phyloP scores from a whole-genome alignment of 306 rosid species.

The Corylus americana region DNA sequence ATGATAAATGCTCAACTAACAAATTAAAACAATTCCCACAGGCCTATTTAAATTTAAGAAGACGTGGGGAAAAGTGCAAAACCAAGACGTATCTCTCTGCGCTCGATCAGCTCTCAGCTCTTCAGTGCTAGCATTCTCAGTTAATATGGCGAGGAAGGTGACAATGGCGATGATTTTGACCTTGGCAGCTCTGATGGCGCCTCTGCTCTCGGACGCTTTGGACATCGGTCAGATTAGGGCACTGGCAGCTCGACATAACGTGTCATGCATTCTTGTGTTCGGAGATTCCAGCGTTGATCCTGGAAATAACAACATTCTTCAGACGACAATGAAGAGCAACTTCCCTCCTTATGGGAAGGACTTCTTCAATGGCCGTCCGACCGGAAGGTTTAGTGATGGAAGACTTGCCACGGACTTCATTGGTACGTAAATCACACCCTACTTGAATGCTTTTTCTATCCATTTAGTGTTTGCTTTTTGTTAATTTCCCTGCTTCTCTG shows the following conservation, averaged over 20 bases:
- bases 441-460: too few relatives aligned
- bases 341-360: constrained; percentile 72
- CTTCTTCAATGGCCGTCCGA: constrained; percentile 58
- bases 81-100: too few relatives aligned
- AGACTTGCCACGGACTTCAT: constrained; percentile 75
- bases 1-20: neutral
- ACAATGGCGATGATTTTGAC: neutral
- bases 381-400: constrained; percentile 70
- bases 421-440: constrained; percentile 29
- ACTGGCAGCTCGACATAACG: constrained; percentile 36
- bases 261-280: constrained; percentile 55
- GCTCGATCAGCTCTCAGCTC: neutral
- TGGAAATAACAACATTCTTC: constrained; percentile 70
- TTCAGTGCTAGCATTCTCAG: neutral
- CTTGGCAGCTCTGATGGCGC: constrained; percentile 18
- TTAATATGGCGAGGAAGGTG: neutral
- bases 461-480: too few relatives aligned
- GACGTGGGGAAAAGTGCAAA: too few relatives aligned
- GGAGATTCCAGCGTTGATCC: constrained; percentile 89
- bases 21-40: neutral
- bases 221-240: constrained; percentile 20
- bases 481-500: too few relatives aligned
- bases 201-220: constrained; percentile 28
- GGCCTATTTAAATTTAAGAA: neutral
- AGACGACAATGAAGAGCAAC: constrained; percentile 59